Conservation (phyloP, 192 early-diverging fungal species). For the Coemansia sp. region DNA sequence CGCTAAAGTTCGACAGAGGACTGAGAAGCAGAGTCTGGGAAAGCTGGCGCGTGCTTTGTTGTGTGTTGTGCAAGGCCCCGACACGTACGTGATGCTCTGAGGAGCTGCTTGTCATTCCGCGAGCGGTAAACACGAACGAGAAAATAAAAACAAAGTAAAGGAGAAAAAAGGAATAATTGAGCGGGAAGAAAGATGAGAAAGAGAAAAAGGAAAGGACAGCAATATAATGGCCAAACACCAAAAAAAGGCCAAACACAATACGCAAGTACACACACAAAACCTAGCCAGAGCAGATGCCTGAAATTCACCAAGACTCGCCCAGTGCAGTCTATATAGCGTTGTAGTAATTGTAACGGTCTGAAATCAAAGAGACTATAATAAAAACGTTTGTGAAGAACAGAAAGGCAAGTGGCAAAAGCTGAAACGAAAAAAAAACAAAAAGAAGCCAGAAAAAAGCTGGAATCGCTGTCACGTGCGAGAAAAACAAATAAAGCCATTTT, state of each 20-base stretch:
- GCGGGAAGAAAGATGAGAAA: not conserved
- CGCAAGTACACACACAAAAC: too few relatives aligned
- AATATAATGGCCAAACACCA: too few relatives aligned
- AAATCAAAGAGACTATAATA: not conserved
- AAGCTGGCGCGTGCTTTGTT: constrained; percentile 2
- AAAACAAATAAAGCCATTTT: too few relatives aligned
- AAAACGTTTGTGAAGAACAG: not conserved
- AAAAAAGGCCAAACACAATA: too few relatives aligned
- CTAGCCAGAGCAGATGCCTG: too few relatives aligned
- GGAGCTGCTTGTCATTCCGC: constrained; percentile 27
- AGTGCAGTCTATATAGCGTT: not conserved
- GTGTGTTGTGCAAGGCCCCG: constrained; percentile 6
- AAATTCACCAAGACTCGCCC: too few relatives aligned
- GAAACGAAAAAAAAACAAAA: not conserved
- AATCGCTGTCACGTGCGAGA: not conserved
- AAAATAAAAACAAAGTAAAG: constrained; percentile 5
- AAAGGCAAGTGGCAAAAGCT: too few relatives aligned
- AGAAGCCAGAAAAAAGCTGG: not conserved
- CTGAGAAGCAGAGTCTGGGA: constrained; percentile 26
- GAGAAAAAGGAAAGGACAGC: not conserved
- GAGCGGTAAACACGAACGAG: not conserved
- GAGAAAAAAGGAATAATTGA: not conserved
- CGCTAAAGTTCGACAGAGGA: constrained; percentile 6
- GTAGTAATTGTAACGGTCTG: not conserved
- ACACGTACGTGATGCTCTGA: constrained; percentile 17